A percentile compares a stretch with the other conserved stretches of the same genome.
These are phyloP conservation scores for Candida boidinii DNA, from an alignment of 805 yeast genomes.

Conservation along the genomic window DNA sequence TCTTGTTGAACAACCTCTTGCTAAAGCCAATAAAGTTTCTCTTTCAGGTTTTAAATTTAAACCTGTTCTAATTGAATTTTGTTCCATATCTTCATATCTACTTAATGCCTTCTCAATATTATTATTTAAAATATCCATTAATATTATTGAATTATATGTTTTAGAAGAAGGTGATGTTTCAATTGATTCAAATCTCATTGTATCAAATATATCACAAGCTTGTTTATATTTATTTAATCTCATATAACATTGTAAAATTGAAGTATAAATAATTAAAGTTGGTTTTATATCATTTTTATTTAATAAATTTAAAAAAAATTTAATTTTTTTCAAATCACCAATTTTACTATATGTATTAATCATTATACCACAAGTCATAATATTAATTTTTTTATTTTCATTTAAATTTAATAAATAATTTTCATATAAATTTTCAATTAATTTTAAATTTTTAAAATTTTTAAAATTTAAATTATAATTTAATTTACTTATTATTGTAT, in stretches of 20 bases:
- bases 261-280: slow-evolving; percentile 39
- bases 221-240: slow-evolving; percentile 41
- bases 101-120: slow-evolving; percentile 71
- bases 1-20: slow-evolving; percentile 58
- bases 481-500: slow-evolving; percentile 28
- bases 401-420: slow-evolving; percentile 26
- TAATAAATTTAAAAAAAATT: slow-evolving; percentile 30
- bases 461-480: slow-evolving; percentile 12
- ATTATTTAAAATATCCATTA: slow-evolving; percentile 51
- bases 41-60: slow-evolving; percentile 26
- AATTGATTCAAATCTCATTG: slow-evolving; percentile 72
- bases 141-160: slow-evolving; percentile 67
- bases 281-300: slow-evolving; percentile 31
- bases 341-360: slow-evolving; percentile 37
- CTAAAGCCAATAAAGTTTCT: slow-evolving; percentile 45
- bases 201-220: slow-evolving; percentile 69
- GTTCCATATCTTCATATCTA: slow-evolving; percentile 60
- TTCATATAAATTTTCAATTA: slow-evolving; percentile 12
- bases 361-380: slow-evolving; percentile 34
- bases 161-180: slow-evolving; percentile 57
- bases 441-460: slow-evolving; percentile 13
- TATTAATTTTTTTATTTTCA: slow-evolving; percentile 24
- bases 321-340: slow-evolving; percentile 29
- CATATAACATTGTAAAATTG: slow-evolving; percentile 54
- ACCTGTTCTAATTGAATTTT: slow-evolving; percentile 25